A percentile compares a stretch with the other conserved stretches of the same genome.
Conservation (phyloP, 352 stramenopile genomes). For the Salisapilia sapeloensis region DNA sequence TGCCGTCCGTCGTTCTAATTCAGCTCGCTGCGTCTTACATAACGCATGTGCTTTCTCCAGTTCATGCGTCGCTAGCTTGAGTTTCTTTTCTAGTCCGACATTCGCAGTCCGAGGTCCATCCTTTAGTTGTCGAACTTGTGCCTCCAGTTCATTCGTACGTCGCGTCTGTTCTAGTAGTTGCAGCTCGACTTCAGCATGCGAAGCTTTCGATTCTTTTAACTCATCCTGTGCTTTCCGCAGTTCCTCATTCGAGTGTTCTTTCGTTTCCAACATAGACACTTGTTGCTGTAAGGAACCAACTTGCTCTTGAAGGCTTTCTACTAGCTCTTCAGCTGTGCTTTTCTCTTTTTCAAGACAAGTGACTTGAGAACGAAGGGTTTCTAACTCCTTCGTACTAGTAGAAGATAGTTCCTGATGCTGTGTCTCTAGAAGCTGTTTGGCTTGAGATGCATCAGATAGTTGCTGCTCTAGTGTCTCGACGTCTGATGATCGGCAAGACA, state of each 20-base stretch:
- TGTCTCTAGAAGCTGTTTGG: no score
- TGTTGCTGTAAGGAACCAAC: no score
- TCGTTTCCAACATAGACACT: constrained; percentile 1
- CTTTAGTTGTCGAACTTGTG: not conserved
- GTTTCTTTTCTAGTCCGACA: constrained; percentile 1
- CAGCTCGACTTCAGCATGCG: not conserved
- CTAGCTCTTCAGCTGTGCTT: no score
- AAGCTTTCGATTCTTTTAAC: not conserved
- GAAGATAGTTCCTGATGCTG: no score
- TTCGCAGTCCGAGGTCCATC: constrained; percentile 2
- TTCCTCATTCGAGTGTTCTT: constrained; percentile 7
- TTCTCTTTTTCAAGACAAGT: no score
- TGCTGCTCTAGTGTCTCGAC: no score
- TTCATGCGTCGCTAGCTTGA: not conserved
- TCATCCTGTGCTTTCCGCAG: constrained; percentile 4
- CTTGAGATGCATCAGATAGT: no score
- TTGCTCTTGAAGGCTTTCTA: no score
- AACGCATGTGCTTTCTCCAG: constrained; percentile 1
- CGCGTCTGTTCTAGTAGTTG: not conserved
- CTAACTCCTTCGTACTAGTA: no score
- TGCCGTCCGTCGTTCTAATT: not conserved
- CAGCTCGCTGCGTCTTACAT: not conserved
- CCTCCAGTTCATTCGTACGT: not conserved
- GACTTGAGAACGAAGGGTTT: no score
- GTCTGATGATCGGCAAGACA: no score